Conservation (phyloP, 2,329 filamentous ascomycete species). For the Rutstroemia sp. region DNA sequence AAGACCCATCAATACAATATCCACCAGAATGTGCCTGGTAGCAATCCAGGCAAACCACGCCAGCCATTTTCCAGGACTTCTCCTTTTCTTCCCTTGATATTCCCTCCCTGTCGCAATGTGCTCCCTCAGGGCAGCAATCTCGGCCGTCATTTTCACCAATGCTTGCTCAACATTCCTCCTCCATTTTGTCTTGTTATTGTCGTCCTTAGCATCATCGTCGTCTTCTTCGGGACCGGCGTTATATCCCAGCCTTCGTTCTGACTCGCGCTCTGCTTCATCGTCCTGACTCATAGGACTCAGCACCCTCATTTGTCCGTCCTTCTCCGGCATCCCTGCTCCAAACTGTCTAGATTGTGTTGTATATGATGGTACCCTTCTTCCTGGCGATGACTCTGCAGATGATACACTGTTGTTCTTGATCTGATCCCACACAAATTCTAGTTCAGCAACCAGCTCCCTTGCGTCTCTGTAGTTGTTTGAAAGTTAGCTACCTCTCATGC, state of each 20-base stretch:
- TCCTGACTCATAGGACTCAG: constrained; percentile 82
- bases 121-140: constrained; percentile 85
- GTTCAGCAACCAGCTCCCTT: constrained; percentile 78
- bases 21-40: constrained; percentile 66
- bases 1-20: constrained; percentile 58
- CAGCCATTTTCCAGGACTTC: constrained; percentile 61
- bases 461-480: constrained; percentile 51
- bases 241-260: constrained; percentile 34
- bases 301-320: constrained; percentile 56
- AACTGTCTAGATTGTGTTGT: constrained; percentile 34
- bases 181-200: constrained; percentile 54
- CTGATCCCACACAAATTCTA: constrained; percentile 99
- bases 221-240: constrained; percentile 39
- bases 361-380: constrained; percentile 30
- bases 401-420: constrained; percentile 78
- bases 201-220: constrained; percentile 31
- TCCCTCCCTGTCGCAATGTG: constrained; percentile 75
- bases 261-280: constrained; percentile 56
- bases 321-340: constrained; percentile 40
- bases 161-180: constrained; percentile 76
- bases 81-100: constrained; percentile 58
- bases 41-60: constrained; percentile 62
- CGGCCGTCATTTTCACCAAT: constrained; percentile 81
- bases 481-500: constrained; percentile 7
- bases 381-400: constrained; percentile 51